A percentile compares a stretch with the other conserved stretches of the same genome.
phyloP scores from a whole-genome alignment of 257 asterid genomes.

The Gynochthodes officinalis region DNA sequence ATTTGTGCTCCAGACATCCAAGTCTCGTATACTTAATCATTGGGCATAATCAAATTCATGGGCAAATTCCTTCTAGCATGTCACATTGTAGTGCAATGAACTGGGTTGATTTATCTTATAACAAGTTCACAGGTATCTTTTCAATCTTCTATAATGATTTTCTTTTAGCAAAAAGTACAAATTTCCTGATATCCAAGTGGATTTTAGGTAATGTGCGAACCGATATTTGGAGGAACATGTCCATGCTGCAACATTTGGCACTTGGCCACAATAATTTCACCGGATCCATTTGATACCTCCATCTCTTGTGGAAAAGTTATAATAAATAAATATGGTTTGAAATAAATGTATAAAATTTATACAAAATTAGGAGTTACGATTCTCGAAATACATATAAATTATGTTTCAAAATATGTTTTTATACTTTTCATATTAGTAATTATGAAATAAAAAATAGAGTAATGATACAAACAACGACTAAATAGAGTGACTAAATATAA shows the following conservation, averaged over 20 bases:
- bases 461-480: no score
- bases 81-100: background rate
- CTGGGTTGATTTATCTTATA: background rate
- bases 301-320: background rate
- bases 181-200: no score
- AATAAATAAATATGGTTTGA: no score
- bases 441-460: no score
- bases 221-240: background rate
- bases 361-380: no score
- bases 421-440: no score
- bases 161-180: background rate
- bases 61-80: background rate
- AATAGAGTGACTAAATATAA: no score
- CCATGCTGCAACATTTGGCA: background rate
- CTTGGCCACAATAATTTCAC: no score
- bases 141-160: background rate
- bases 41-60: background rate
- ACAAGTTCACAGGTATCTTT: background rate
- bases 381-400: no score
- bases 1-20: background rate
- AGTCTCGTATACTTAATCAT: fast-evolving
- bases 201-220: background rate
- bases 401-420: no score
- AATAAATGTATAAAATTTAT: no score
- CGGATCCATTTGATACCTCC: background rate